Evolutionary conservation across 2,329 filamentous ascomycete species (phyloP).

Genomic region (Rhinocladiella similis): DNA sequence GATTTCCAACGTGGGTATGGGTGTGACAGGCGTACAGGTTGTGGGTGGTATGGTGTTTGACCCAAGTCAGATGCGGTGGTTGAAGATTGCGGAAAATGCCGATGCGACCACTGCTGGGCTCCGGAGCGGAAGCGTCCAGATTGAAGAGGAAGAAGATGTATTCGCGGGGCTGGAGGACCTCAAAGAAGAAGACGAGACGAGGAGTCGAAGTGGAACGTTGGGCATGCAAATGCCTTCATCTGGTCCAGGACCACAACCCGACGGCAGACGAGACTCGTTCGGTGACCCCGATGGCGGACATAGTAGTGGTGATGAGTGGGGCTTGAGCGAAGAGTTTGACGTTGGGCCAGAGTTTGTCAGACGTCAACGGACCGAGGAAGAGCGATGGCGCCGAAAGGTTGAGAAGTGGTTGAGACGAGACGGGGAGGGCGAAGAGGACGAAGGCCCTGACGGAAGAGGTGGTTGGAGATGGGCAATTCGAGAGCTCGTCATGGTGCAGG

Average conservation of each 20-base stretch:
- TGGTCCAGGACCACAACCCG: background rate
- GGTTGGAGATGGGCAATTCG: conserved; percentile 69
- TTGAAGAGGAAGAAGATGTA: conserved; percentile 87
- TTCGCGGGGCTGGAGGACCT: conserved; percentile 95
- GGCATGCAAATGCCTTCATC: conserved; percentile 12
- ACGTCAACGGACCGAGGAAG: conserved; percentile 87
- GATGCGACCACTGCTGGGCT: conserved; percentile 20
- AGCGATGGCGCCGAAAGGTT: conserved; percentile 84
- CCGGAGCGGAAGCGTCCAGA: conserved; percentile 52
- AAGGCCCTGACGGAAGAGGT: conserved; percentile 48
- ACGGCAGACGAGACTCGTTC: conserved; percentile 24
- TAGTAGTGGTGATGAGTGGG: conserved; percentile 62
- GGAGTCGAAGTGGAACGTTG: conserved; percentile 24
- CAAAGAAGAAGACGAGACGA: conserved; percentile 59
- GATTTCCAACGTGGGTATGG: conserved; percentile 84
- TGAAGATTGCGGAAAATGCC: conserved; percentile 63
- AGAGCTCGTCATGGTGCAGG: conserved; percentile 23
- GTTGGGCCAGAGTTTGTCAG: conserved; percentile 92
- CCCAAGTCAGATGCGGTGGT: conserved; percentile 95
- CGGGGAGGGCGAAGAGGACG: conserved; percentile 46
- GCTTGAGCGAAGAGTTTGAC: conserved; percentile 95
- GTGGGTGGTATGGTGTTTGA: conserved; percentile 99
- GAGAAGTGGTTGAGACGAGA: conserved; percentile 71
- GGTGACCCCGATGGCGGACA: conserved; percentile 30
- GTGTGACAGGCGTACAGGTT: conserved; percentile 79